Conservation (phyloP, 176 grass and related monocot genomes). For the Juncus effusus region DNA sequence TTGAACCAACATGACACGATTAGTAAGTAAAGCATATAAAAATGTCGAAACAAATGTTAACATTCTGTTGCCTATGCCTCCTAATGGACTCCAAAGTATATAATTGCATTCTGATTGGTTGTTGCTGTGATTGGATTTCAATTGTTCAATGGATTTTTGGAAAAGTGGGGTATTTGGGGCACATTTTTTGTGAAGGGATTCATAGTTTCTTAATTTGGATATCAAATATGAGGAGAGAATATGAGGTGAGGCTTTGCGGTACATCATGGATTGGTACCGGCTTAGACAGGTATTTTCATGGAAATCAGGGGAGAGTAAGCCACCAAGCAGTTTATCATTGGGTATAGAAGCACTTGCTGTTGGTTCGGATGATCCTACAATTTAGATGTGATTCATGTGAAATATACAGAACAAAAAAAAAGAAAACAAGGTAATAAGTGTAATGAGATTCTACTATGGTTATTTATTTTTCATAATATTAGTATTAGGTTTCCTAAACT, state of each 20-base stretch:
- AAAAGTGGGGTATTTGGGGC: slow-evolving; percentile 37
- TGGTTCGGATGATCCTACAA: not conserved
- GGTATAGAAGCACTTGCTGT: slow-evolving; percentile 17
- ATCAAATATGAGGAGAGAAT: slow-evolving; percentile 40
- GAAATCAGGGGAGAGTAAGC: slow-evolving; percentile 55
- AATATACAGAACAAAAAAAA: too few relatives aligned
- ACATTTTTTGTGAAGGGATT: slow-evolving; percentile 52
- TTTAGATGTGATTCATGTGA: not conserved
- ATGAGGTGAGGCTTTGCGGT: slow-evolving; percentile 36
- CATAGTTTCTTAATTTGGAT: slow-evolving; percentile 43
- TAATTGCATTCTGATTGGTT: slow-evolving; percentile 38
- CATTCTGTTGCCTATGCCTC: slow-evolving; percentile 58
- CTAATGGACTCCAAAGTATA: slow-evolving; percentile 40
- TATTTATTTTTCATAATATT: too few relatives aligned
- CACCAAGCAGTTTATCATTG: slow-evolving; percentile 51
- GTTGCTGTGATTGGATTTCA: slow-evolving; percentile 25
- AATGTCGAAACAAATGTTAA: slow-evolving; percentile 38
- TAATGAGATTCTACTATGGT: too few relatives aligned
- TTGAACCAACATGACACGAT: slow-evolving; percentile 42
- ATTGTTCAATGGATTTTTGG: slow-evolving; percentile 19
- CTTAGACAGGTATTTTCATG: slow-evolving; percentile 55
- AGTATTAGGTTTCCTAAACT: too few relatives aligned
- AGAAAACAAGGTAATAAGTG: too few relatives aligned
- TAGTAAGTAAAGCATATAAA: slow-evolving; percentile 62
- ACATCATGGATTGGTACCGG: slow-evolving; percentile 40